Evolutionary conservation across 2,329 filamentous ascomycete species (phyloP).

Genomic region (Paecilomyces dactylethromorphus): DNA sequence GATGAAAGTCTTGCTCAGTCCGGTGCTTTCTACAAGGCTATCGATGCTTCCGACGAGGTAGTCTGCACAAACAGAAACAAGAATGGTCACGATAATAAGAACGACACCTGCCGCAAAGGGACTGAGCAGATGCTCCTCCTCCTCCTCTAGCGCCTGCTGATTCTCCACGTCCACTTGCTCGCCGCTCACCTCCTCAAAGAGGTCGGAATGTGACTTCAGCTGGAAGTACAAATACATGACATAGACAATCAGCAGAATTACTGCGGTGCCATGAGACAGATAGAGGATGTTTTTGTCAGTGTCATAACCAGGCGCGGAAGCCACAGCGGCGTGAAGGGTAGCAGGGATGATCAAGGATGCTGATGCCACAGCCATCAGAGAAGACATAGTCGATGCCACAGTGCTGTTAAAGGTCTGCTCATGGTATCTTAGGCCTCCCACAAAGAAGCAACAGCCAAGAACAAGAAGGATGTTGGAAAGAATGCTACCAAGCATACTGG

Average conservation of each 20-base stretch:
- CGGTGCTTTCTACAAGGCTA: slow-evolving; percentile 59
- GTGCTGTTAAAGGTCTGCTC: slow-evolving; percentile 57
- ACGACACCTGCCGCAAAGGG: slow-evolving; percentile 59
- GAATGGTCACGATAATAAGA: slow-evolving; percentile 61
- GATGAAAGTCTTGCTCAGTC: slow-evolving; percentile 75
- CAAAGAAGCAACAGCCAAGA: slow-evolving; percentile 72
- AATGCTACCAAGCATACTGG: slow-evolving; percentile 94
- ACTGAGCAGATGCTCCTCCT: slow-evolving; percentile 49
- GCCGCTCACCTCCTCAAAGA: slow-evolving; percentile 53
- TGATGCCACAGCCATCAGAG: slow-evolving; percentile 67
- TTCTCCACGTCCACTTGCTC: slow-evolving; percentile 34
- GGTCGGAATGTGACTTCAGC: slow-evolving; percentile 63
- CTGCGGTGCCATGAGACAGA: slow-evolving; percentile 67
- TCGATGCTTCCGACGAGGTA: slow-evolving; percentile 74
- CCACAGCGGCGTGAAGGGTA: slow-evolving; percentile 62
- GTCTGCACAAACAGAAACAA: slow-evolving; percentile 69
- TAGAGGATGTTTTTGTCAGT: slow-evolving; percentile 55
- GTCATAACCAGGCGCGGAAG: slow-evolving; percentile 28
- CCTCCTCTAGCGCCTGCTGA: slow-evolving; percentile 29
- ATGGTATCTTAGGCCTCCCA: slow-evolving; percentile 62
- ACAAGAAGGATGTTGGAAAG: slow-evolving; percentile 89
- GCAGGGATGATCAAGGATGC: slow-evolving; percentile 75
- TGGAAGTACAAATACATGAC: slow-evolving; percentile 73
- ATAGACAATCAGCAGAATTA: slow-evolving; percentile 70
- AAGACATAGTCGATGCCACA: slow-evolving; percentile 50